Evolutionary conservation across 176 grass and related monocot genomes (phyloP).

Genomic region (Pontederia crassipes): DNA sequence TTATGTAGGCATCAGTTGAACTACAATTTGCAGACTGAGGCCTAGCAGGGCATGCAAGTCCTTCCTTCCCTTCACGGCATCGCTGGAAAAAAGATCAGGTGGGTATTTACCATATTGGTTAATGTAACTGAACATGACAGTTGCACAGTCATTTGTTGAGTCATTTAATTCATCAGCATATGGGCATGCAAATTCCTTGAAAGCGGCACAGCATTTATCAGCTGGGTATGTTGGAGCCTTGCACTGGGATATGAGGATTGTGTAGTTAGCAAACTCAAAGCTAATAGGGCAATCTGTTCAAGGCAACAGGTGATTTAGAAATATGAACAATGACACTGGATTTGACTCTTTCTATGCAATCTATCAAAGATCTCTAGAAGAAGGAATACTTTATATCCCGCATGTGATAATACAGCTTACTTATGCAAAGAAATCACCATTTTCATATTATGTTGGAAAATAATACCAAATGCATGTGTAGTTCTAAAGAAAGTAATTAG

Average conservation of each 20-base stretch:
- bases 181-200: slow-evolving; percentile 13
- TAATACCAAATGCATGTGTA: too few relatives aligned
- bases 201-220: background rate
- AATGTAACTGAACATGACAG: slow-evolving; percentile 14
- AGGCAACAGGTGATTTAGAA: too few relatives aligned
- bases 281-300: slow-evolving; percentile 6
- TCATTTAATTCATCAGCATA: slow-evolving; percentile 1
- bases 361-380: too few relatives aligned
- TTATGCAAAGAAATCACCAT: too few relatives aligned
- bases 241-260: slow-evolving; percentile 6
- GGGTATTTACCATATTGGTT: slow-evolving; percentile 1
- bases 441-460: too few relatives aligned
- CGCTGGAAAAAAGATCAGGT: slow-evolving; percentile 1
- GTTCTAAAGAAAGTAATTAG: too few relatives aligned
- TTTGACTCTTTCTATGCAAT: too few relatives aligned
- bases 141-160: background rate
- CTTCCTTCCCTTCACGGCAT: slow-evolving; percentile 8
- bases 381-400: too few relatives aligned
- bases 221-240: background rate
- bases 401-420: too few relatives aligned
- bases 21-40: background rate
- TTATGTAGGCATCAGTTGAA: too few relatives aligned
- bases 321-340: too few relatives aligned
- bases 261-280: slow-evolving; percentile 3
- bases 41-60: background rate